Conservation (phyloP, 2,329 filamentous ascomycete genomes). For the Fusarium buxicola region DNA sequence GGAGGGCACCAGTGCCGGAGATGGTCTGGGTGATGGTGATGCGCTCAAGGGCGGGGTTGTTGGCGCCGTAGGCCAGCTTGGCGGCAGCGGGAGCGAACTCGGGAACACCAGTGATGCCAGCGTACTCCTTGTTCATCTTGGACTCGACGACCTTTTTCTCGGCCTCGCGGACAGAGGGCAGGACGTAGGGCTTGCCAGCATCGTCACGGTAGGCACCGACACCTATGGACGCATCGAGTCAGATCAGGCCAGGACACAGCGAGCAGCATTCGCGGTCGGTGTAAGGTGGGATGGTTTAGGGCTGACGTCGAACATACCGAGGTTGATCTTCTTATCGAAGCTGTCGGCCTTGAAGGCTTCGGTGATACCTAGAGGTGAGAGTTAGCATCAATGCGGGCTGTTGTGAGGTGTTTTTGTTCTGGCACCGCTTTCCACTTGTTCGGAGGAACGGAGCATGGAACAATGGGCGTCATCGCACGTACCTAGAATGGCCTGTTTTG, state of each 20-base stretch:
- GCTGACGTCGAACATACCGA: constrained; percentile 68
- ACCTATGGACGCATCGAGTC: constrained; percentile 61
- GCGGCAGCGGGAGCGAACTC: constrained; percentile 94
- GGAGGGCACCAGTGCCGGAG: constrained; percentile 95
- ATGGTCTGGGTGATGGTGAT: constrained; percentile 97
- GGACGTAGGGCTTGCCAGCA: constrained; percentile 96
- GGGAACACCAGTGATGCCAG: constrained; percentile 95
- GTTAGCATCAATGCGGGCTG: constrained; percentile 39
- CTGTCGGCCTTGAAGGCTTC: constrained; percentile 99
- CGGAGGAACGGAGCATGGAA: constrained; percentile 29
- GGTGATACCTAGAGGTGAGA: constrained; percentile 75
- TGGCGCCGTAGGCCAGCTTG: constrained; percentile 87
- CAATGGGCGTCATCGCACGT: constrained; percentile 48
- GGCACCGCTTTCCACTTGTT: constrained; percentile 10
- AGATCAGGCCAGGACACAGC: constrained; percentile 33
- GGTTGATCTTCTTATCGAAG: constrained; percentile 96
- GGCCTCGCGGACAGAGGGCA: constrained; percentile 90
- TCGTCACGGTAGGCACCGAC: constrained; percentile 99
- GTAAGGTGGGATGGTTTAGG: constrained; percentile 5
- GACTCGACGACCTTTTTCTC: constrained; percentile 86
- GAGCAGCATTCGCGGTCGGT: constrained; percentile 25
- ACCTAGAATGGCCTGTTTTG: constrained; percentile 79
- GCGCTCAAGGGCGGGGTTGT: constrained; percentile 80
- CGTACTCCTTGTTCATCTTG: constrained; percentile 95
- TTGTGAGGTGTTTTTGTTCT: constrained; percentile 25